Conservation (phyloP, 2,329 filamentous ascomycete species). For the Venturia asperata region DNA sequence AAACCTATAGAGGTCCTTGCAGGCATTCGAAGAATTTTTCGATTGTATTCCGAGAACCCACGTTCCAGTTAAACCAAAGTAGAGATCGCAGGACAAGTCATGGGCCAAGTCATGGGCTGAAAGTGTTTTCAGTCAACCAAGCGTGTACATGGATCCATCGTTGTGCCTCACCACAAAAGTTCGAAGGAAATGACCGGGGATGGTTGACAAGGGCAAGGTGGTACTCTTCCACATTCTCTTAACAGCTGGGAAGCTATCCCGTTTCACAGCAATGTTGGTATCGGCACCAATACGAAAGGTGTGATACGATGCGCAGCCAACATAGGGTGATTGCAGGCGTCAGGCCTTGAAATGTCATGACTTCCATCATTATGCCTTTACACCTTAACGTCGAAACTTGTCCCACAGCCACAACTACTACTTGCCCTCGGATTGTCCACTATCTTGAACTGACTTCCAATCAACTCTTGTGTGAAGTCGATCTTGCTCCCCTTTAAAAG, state of each 20-base stretch:
- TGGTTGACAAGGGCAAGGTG: background rate
- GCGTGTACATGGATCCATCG: no score
- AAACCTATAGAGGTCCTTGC: no score
- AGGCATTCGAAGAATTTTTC: no score
- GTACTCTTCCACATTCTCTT: background rate
- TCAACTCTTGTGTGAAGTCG: constrained; percentile 93
- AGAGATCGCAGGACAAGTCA: no score
- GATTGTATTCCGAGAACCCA: no score
- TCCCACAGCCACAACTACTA: constrained; percentile 94
- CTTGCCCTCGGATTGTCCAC: constrained; percentile 85
- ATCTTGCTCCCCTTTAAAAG: constrained; percentile 89
- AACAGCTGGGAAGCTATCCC: background rate
- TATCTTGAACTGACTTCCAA: constrained; percentile 92
- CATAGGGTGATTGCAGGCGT: background rate
- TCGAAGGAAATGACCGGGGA: no score
- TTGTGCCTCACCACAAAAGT: no score
- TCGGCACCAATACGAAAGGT: background rate
- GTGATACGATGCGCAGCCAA: background rate
- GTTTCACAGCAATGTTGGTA: no score
- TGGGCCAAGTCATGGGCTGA: no score
- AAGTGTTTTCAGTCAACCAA: no score
- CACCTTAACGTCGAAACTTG: constrained; percentile 85
- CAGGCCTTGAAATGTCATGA: background rate
- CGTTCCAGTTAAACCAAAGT: no score
- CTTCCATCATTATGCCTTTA: background rate